These are phyloP conservation scores for Pholiota conissans DNA, from an alignment of 768 basidiomycete species.

Conservation along the genomic window DNA sequence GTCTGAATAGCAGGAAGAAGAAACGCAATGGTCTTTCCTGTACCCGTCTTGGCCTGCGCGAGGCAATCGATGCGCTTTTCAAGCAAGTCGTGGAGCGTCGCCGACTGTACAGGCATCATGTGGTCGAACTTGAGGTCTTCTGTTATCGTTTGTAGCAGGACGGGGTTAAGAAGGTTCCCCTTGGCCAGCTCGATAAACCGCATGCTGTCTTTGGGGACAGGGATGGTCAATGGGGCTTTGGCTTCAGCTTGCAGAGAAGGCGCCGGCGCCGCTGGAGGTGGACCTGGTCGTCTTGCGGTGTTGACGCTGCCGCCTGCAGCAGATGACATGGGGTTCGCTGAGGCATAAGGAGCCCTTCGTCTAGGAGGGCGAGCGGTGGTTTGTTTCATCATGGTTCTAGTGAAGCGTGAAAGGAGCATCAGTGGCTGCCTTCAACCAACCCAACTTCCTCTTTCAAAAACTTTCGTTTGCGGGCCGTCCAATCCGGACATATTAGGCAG, in stretches of 20 bases:
- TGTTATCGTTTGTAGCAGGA: conserved; percentile 1
- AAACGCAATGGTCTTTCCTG: conserved; percentile 77
- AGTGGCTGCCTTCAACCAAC: background rate
- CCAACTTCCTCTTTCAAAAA: background rate
- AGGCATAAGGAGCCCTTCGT: conserved; percentile 2
- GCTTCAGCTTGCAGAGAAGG: background rate
- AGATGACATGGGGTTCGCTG: background rate
- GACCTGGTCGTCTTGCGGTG: background rate
- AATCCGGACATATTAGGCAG: background rate
- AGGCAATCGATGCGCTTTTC: conserved; percentile 20
- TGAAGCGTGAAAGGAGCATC: background rate
- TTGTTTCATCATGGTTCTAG: conserved; percentile 8
- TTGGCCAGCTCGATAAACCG: conserved; percentile 7
- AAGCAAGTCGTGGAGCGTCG: conserved; percentile 8
- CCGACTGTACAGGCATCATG: conserved; percentile 11
- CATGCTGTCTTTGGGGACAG: conserved; percentile 4
- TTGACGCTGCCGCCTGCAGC: background rate
- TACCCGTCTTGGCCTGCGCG: conserved; percentile 60
- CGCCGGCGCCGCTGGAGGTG: background rate
- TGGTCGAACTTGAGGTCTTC: conserved; percentile 12
- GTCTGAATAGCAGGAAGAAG: conserved; percentile 74
- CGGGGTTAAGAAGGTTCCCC: conserved; percentile 3
- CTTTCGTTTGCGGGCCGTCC: background rate
- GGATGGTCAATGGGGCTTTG: background rate
- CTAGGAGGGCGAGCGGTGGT: conserved; percentile 6